Conservation (phyloP, 768 basidiomycete species). For the Podaxis rugospora region DNA sequence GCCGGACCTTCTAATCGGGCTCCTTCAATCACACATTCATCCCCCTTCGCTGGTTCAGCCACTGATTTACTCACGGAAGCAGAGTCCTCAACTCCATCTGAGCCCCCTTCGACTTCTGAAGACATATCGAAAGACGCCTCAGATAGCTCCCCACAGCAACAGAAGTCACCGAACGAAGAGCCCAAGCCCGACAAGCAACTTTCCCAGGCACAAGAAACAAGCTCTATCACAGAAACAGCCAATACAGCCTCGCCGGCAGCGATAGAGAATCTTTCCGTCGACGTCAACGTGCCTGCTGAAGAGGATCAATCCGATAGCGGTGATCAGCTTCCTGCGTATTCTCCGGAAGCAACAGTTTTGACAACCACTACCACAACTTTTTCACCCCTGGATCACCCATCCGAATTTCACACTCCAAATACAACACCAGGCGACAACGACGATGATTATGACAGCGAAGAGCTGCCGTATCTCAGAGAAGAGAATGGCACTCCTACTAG, state of each 20-base stretch:
- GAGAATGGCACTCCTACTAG: not conserved
- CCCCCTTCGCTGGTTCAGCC: not conserved
- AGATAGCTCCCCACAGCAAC: not conserved
- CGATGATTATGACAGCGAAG: not conserved
- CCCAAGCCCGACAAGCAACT: not conserved
- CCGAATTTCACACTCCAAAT: not conserved
- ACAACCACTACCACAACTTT: conserved; percentile 2
- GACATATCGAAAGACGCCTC: not conserved
- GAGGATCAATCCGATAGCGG: not conserved
- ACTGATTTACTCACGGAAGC: not conserved
- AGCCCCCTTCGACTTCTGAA: not conserved
- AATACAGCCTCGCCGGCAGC: not conserved
- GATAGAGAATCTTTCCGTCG: not conserved
- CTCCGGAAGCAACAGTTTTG: not conserved
- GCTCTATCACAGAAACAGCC: not conserved
- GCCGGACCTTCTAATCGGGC: conserved; percentile 3
- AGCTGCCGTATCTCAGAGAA: conserved; percentile 2
- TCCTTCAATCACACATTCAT: not conserved
- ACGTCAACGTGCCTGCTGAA: not conserved
- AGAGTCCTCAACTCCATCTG: not conserved
- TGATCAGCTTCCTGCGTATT: not conserved
- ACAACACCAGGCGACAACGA: not conserved
- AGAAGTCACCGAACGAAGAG: not conserved
- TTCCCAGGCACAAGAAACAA: not conserved
- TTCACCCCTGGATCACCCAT: not conserved